phyloP scores from a whole-genome alignment of 2,329 filamentous ascomycete genomes.

The Beauveria rudraprayagi region DNA sequence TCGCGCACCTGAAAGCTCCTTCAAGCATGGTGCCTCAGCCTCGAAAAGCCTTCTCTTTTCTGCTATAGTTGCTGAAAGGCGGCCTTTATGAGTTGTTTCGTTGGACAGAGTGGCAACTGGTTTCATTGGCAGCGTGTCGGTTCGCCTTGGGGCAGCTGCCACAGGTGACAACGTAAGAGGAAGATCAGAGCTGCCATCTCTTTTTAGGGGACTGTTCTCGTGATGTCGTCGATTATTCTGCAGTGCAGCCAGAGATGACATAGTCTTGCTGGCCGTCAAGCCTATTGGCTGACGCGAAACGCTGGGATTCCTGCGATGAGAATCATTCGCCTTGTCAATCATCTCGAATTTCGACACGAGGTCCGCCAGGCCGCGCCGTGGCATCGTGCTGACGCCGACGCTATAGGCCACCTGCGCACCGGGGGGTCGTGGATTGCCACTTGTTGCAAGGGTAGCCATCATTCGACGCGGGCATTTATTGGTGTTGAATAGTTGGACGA shows the following conservation, averaged over 20 bases:
- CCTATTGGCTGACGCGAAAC: constrained; percentile 11
- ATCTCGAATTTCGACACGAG: constrained; percentile 29
- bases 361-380: constrained; percentile 20
- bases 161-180: background rate
- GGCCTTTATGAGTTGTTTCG: background rate
- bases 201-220: background rate
- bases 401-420: background rate
- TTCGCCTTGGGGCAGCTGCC: background rate
- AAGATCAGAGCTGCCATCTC: background rate
- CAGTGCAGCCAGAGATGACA: background rate
- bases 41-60: constrained; percentile 20
- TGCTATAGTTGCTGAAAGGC: constrained; percentile 14
- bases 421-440: background rate
- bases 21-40: background rate
- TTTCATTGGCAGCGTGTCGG: background rate
- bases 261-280: constrained; percentile 1
- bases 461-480: background rate
- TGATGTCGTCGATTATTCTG: background rate
- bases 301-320: background rate
- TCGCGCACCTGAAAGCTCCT: background rate
- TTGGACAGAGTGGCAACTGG: background rate
- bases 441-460: background rate
- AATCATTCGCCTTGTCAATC: constrained; percentile 17
- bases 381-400: background rate
- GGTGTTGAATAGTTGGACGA: background rate